Evolutionary conservation across 208 protist genomes (phyloP).

Genomic region (Jaenimonas drosophilae): DNA sequence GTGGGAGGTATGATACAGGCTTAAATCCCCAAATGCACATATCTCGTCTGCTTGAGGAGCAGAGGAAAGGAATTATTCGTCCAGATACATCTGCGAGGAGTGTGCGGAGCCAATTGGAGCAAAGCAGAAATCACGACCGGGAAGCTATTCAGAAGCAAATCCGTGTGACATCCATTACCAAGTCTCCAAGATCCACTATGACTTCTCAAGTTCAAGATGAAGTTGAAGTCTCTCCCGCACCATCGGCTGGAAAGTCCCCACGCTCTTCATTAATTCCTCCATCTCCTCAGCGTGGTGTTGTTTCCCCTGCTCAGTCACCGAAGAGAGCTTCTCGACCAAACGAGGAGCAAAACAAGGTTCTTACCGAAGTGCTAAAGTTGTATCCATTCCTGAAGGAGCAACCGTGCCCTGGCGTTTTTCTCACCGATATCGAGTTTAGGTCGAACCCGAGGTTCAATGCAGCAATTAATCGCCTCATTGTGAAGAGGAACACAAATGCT

Average conservation of each 20-base stretch:
- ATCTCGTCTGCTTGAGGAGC: too few relatives aligned
- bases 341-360: conserved; percentile 1
- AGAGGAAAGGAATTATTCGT: too few relatives aligned
- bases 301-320: neutral
- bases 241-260: neutral
- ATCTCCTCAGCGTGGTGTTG: neutral
- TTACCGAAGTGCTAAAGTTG: neutral
- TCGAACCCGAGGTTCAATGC: neutral
- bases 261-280: neutral
- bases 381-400: neutral
- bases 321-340: too few relatives aligned
- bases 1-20: neutral
- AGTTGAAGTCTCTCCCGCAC: too few relatives aligned
- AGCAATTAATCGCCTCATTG: conserved; percentile 3
- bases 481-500: neutral
- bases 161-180: too few relatives aligned
- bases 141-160: too few relatives aligned
- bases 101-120: too few relatives aligned
- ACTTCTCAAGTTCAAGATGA: neutral
- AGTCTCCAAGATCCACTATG: neutral
- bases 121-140: too few relatives aligned
- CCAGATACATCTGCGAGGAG: too few relatives aligned
- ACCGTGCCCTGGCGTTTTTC: neutral
- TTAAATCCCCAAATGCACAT: neutral
- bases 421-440: neutral